Conservation (phyloP, 2,329 filamentous ascomycete species). For the Penicillium digitatum region DNA sequence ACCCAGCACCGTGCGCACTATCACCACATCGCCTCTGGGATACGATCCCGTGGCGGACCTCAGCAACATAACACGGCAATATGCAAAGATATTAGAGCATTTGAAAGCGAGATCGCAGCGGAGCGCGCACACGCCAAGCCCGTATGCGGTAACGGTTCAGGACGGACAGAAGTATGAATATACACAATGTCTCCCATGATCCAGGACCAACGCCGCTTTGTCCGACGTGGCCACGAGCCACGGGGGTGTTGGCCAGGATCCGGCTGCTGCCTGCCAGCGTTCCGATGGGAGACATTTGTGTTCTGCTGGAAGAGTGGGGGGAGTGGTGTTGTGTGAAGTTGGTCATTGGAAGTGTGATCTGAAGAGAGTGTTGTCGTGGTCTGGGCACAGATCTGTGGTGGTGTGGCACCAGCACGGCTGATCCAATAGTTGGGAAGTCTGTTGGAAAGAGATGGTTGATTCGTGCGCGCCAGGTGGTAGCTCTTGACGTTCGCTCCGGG, state of each 20-base stretch:
- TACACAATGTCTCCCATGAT: constrained; percentile 23
- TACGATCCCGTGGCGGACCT: not conserved
- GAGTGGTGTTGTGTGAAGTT: not conserved
- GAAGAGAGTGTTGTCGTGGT: not conserved
- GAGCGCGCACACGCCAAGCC: not conserved
- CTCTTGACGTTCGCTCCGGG: not conserved
- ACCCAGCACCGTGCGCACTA: constrained; percentile 20
- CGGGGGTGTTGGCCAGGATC: constrained; percentile 21
- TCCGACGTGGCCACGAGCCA: constrained; percentile 12
- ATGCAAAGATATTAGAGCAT: not conserved
- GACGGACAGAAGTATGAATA: constrained; percentile 6
- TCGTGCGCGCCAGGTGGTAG: not conserved
- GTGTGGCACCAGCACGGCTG: not conserved
- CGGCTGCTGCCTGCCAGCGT: not conserved
- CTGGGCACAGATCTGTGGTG: not conserved
- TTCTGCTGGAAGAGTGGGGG: constrained; percentile 9
- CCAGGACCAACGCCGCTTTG: constrained; percentile 1
- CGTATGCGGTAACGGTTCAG: not conserved
- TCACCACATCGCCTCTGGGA: not conserved
- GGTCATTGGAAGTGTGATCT: not conserved
- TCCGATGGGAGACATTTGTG: not conserved
- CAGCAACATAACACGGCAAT: not conserved
- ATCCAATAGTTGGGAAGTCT: not conserved
- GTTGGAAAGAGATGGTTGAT: not conserved
- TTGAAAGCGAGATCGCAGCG: not conserved